These are phyloP conservation scores for Forsythia viridissima DNA, from an alignment of 257 asterid species.

Conservation along the genomic window DNA sequence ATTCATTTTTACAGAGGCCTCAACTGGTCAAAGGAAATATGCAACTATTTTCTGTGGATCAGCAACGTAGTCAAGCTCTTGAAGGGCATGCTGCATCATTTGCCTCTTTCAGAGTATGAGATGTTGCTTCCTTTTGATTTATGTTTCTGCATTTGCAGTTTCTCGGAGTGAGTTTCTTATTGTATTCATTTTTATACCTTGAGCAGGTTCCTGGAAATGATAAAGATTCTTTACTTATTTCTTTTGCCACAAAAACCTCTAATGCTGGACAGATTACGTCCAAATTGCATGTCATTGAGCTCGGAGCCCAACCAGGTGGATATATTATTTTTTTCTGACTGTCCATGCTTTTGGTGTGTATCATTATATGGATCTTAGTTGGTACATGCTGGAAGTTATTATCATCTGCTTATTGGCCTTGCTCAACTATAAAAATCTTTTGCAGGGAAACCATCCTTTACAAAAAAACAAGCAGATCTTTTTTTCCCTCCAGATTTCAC, in stretches of 20 bases:
- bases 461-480: constrained; percentile 97
- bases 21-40: constrained; percentile 96
- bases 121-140: constrained; percentile 15
- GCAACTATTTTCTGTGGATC: constrained; percentile 96
- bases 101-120: constrained; percentile 75
- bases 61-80: constrained; percentile 98
- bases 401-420: constrained; percentile 17
- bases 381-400: constrained; percentile 1
- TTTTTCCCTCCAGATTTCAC: constrained; percentile 98
- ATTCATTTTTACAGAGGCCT: constrained; percentile 58
- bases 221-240: constrained; percentile 87
- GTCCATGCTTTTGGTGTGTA: constrained; percentile 6
- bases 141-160: constrained; percentile 18
- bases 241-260: constrained; percentile 82
- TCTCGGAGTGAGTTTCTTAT: constrained; percentile 21
- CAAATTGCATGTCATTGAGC: constrained; percentile 93
- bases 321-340: constrained; percentile 7
- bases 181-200: constrained; percentile 16
- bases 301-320: constrained; percentile 96
- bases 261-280: constrained; percentile 89
- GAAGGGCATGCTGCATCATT: constrained; percentile 99
- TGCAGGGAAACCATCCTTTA: constrained; percentile 90
- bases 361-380: constrained; percentile 13
- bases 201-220: constrained; percentile 87
- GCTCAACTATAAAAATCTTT: constrained; percentile 9